Percentiles rank a stretch among this genome's conserved stretches.
Conservation (phyloP, 2,329 filamentous ascomycete genomes). For the Biscogniauxia sp. region DNA sequence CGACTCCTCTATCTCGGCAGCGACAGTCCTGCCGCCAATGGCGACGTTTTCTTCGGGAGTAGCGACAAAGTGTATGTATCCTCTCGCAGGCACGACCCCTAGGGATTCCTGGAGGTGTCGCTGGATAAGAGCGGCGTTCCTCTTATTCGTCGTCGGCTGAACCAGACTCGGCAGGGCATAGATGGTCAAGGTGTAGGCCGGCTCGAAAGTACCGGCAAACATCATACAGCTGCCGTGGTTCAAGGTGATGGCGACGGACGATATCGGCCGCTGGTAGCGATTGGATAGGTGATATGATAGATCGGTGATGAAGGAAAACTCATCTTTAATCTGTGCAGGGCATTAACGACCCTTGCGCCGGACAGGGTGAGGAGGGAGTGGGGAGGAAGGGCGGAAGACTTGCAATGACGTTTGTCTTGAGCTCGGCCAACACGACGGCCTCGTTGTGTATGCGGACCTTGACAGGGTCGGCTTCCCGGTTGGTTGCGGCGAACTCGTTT, state of each 20-base stretch:
- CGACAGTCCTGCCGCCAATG: conserved; percentile 66
- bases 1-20: conserved; percentile 64
- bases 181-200: conserved; percentile 76
- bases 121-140: conserved; percentile 76
- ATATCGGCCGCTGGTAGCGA: conserved; percentile 72
- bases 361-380: no score
- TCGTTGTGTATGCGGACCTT: conserved; percentile 51
- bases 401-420: conserved; percentile 64
- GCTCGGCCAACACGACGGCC: conserved; percentile 60
- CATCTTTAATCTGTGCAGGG: conserved; percentile 62
- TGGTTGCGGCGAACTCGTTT: conserved; percentile 39
- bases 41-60: conserved; percentile 71
- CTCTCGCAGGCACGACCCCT: conserved; percentile 62
- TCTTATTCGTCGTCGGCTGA: conserved; percentile 73
- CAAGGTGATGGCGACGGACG: conserved; percentile 72
- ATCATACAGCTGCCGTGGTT: conserved; percentile 73
- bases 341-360: conserved; percentile 7
- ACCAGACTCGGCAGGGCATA: conserved; percentile 67
- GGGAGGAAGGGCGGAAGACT: conserved; percentile 24
- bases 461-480: conserved; percentile 32
- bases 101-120: conserved; percentile 70
- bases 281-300: conserved; percentile 70
- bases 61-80: conserved; percentile 69
- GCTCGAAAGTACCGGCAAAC: conserved; percentile 72
- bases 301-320: conserved; percentile 71